phyloP scores from a whole-genome alignment of 2,329 filamentous ascomycete species.

The Sporothrix globosa region DNA sequence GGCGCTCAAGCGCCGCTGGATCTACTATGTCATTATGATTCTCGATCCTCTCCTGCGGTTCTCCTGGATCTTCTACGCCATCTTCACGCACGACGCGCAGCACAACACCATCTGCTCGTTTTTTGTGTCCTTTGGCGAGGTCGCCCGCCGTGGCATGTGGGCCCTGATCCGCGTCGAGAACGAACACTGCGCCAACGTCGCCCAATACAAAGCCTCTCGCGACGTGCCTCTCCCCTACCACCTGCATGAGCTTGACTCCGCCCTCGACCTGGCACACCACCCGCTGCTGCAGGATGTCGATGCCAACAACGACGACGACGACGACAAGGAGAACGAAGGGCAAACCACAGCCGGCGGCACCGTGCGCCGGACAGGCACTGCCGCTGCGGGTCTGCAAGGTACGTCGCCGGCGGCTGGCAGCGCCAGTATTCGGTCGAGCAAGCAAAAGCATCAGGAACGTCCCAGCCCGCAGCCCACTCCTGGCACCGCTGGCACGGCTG shows the following conservation, averaged over 20 bases:
- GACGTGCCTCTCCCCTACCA: conserved; percentile 86
- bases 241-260: conserved; percentile 46
- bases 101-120: conserved; percentile 85
- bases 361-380: background rate
- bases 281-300: conserved; percentile 31
- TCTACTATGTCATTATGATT: conserved; percentile 84
- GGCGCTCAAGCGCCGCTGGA: conserved; percentile 75
- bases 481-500: conserved; percentile 13
- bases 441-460: background rate
- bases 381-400: conserved; percentile 35
- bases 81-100: conserved; percentile 77
- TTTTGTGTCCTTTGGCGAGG: conserved; percentile 74
- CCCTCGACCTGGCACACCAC: conserved; percentile 24
- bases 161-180: conserved; percentile 93
- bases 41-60: conserved; percentile 85
- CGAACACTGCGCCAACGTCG: conserved; percentile 92
- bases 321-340: background rate
- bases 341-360: background rate
- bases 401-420: background rate
- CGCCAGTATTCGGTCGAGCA: conserved; percentile 18
- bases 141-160: conserved; percentile 87
- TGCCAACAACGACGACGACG: background rate
- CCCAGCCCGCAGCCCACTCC: background rate
- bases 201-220: conserved; percentile 83
- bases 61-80: conserved; percentile 91